Conservation (phyloP, 2,329 filamentous ascomycete genomes). For the Lasiodiplodia citricola region DNA sequence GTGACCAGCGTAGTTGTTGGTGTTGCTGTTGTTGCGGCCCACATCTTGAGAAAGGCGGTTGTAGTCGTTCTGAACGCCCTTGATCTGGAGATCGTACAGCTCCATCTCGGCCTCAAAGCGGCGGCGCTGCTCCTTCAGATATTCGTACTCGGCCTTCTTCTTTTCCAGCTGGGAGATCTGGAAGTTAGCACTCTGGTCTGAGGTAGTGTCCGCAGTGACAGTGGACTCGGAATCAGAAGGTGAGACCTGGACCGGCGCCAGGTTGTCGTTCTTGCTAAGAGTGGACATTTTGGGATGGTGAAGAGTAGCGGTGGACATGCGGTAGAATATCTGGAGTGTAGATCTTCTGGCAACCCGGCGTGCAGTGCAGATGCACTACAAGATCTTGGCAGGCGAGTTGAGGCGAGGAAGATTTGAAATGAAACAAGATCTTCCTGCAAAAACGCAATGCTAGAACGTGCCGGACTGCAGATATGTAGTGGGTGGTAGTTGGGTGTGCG, state of each 20-base stretch:
- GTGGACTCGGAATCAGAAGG: slow-evolving; percentile 4
- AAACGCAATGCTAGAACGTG: slow-evolving; percentile 4
- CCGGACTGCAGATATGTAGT: slow-evolving; percentile 3
- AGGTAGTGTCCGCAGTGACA: neutral
- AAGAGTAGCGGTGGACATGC: neutral
- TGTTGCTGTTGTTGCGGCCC: slow-evolving; percentile 47
- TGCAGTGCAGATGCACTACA: slow-evolving; percentile 16
- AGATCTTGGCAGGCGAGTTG: slow-evolving; percentile 13
- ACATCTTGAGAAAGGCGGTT: slow-evolving; percentile 84
- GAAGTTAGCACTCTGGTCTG: neutral
- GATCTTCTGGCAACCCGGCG: slow-evolving; percentile 8
- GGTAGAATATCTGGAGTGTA: slow-evolving; percentile 6
- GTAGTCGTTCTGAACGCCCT: slow-evolving; percentile 81
- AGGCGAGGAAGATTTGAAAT: slow-evolving; percentile 4
- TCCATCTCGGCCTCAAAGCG: slow-evolving; percentile 93
- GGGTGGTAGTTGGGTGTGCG: neutral
- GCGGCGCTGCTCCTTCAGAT: slow-evolving; percentile 84
- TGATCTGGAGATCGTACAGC: slow-evolving; percentile 82
- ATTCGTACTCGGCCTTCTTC: slow-evolving; percentile 91
- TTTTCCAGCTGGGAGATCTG: slow-evolving; percentile 74
- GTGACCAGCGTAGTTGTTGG: slow-evolving; percentile 60
- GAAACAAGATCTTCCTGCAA: neutral
- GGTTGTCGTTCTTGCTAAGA: neutral
- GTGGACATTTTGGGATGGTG: neutral
- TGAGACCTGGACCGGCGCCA: neutral